These are phyloP conservation scores for Turritis glabra DNA, from an alignment of 345 rosid species.

Conservation along the genomic window DNA sequence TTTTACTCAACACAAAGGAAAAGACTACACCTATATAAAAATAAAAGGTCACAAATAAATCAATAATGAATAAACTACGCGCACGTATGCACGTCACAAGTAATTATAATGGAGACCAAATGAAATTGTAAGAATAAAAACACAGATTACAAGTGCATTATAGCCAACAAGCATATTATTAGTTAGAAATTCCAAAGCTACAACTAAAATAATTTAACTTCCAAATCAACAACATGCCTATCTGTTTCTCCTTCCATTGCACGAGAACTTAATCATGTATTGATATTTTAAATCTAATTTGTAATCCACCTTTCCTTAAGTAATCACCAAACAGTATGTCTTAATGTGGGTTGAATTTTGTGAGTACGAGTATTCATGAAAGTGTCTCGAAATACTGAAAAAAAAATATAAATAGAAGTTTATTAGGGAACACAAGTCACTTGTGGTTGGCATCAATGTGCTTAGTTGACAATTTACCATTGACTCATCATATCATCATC, in stretches of 20 bases:
- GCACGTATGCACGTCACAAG: constrained; percentile 18
- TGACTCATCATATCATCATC: constrained; percentile 24
- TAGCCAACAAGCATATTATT: background rate
- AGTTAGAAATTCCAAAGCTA: background rate
- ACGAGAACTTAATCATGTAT: constrained; percentile 2
- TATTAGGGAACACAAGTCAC: constrained; percentile 25
- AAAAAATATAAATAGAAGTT: background rate
- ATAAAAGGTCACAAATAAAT: background rate
- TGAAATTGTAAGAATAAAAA: background rate
- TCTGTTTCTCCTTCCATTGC: constrained; percentile 22
- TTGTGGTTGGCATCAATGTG: constrained; percentile 36
- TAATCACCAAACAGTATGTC: background rate
- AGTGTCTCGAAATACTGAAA: background rate
- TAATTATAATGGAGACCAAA: constrained; percentile 9
- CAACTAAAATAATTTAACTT: background rate
- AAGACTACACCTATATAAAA: background rate
- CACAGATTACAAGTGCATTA: background rate
- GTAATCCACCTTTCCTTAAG: background rate
- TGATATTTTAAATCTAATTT: background rate
- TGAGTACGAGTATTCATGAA: background rate
- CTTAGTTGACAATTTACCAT: constrained; percentile 31
- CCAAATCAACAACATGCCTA: background rate
- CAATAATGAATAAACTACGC: background rate
- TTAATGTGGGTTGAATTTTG: background rate
- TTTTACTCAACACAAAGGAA: background rate